Percentiles rank a stretch among this genome's conserved stretches.
These are phyloP conservation scores for Chenopodium berlandieri DNA, from an alignment of 148 eudicot genomes.

Conservation along the genomic window DNA sequence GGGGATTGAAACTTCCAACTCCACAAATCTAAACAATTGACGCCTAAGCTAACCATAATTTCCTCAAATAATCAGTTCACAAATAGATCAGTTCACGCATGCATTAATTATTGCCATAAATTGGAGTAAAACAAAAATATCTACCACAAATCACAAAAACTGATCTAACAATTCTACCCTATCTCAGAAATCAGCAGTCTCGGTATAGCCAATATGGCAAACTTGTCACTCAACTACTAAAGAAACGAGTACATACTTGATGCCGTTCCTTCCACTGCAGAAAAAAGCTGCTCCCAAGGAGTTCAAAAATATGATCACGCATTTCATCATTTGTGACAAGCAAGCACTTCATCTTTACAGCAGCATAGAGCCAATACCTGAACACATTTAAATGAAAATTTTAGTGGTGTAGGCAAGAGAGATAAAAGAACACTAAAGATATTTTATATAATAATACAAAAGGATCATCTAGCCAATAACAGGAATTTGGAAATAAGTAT, in stretches of 20 bases:
- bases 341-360: slow-evolving; percentile 85
- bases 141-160: neutral
- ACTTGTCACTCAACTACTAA: neutral
- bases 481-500: neutral
- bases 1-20: too few relatives aligned
- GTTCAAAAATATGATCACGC: slow-evolving; percentile 98
- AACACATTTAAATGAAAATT: slow-evolving; percentile 2
- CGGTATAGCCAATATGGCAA: neutral
- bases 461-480: neutral
- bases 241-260: slow-evolving; percentile 48
- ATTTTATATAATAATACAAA: neutral
- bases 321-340: slow-evolving; percentile 95
- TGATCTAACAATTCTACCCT: neutral
- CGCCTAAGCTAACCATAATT: neutral
- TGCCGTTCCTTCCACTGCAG: slow-evolving; percentile 94
- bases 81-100: too few relatives aligned
- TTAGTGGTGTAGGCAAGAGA: neutral
- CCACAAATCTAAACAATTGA: neutral
- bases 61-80: neutral
- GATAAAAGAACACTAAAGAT: neutral
- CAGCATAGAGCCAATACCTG: slow-evolving; percentile 99
- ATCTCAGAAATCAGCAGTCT: neutral
- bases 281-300: slow-evolving; percentile 82
- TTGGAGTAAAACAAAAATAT: neutral
- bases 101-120: neutral